These are phyloP conservation scores for Chamaecyparis obtusa DNA, from an alignment of 75 land plant species.

Conservation along the genomic window DNA sequence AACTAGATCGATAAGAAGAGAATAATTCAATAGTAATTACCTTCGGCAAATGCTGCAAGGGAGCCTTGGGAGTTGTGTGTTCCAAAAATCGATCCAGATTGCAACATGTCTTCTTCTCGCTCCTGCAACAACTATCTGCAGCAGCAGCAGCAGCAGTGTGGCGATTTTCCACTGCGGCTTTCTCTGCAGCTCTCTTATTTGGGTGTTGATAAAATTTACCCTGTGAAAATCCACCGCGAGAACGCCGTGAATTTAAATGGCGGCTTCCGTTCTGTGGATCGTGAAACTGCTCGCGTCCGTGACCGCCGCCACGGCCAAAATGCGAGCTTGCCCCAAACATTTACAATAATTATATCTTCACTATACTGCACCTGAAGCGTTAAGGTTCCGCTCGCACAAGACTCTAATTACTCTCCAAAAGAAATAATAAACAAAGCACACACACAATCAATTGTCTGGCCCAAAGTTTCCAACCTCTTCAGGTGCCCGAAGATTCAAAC, in stretches of 20 bases:
- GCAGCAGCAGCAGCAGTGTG: neutral
- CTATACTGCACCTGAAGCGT: neutral
- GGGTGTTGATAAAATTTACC: neutral
- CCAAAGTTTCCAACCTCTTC: neutral
- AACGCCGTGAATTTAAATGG: neutral
- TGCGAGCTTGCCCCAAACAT: neutral
- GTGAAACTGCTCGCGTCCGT: neutral
- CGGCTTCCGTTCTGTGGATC: neutral
- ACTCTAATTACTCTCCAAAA: neutral
- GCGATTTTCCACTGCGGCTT: neutral
- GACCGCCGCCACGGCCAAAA: neutral
- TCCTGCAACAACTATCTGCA: constrained; percentile 1
- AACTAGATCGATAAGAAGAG: neutral
- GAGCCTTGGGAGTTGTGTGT: constrained; percentile 46
- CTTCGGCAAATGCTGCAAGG: constrained; percentile 55
- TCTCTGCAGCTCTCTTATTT: neutral
- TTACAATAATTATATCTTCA: neutral
- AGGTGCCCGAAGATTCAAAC: neutral
- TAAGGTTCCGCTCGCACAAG: neutral
- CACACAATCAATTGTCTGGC: neutral
- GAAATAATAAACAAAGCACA: neutral
- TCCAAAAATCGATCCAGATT: constrained; percentile 60
- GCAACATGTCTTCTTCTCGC: constrained; percentile 12
- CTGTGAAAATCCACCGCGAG: neutral
- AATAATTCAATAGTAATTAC: constrained; percentile 16